Evolutionary conservation across 129 eudicot species (phyloP).

Genomic region (Lonicera japonica): DNA sequence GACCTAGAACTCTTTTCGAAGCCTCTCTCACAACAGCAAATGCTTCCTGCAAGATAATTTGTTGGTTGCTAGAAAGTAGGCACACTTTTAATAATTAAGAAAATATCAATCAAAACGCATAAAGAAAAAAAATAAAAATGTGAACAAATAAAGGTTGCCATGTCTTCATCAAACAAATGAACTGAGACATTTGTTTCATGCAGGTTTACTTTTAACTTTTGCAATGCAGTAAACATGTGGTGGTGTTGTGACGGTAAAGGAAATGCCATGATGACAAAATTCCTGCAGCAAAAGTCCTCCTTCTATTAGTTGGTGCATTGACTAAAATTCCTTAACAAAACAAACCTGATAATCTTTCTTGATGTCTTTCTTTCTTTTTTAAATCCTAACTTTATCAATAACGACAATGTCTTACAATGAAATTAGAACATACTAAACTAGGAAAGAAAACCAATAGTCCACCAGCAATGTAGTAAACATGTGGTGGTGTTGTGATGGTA

Average conservation of each 20-base stretch:
- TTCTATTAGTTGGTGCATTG: background rate
- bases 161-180: background rate
- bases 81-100: background rate
- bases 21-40: constrained; percentile 94
- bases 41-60: constrained; percentile 69
- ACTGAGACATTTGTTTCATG: background rate
- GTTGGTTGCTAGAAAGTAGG: background rate
- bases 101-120: background rate
- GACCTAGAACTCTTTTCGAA: constrained; percentile 91
- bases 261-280: background rate
- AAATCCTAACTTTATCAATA: no score
- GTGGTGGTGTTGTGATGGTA: no score
- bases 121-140: background rate
- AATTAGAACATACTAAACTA: no score
- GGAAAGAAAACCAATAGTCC: no score
- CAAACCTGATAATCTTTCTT: background rate
- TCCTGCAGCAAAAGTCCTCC: no score
- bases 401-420: no score
- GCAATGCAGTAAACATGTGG: background rate
- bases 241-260: background rate
- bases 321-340: background rate
- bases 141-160: background rate
- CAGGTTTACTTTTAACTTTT: background rate
- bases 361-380: background rate
- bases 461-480: no score